phyloP scores from a whole-genome alignment of 106 monocot genomes.

The Dendrobium huoshanense region DNA sequence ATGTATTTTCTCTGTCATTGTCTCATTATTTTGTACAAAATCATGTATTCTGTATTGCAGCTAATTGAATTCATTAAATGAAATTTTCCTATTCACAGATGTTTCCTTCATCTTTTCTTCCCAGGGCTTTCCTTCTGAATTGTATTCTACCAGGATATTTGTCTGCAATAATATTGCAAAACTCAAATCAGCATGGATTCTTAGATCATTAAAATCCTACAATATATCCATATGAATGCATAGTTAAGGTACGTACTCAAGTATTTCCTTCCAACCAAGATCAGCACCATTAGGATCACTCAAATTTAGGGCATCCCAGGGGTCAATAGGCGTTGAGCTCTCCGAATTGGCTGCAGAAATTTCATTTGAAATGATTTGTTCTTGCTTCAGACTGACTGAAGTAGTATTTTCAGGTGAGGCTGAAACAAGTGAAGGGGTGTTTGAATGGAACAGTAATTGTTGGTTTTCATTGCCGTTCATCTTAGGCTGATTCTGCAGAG shows the following conservation, averaged over 20 bases:
- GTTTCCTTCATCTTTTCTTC: background rate
- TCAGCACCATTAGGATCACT: conserved; percentile 2
- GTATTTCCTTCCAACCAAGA: conserved; percentile 7
- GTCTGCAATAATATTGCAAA: background rate
- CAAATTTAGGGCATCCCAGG: background rate
- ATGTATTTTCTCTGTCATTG: background rate
- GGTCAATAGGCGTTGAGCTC: background rate
- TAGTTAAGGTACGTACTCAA: background rate
- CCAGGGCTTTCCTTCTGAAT: background rate
- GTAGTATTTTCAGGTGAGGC: conserved; percentile 4
- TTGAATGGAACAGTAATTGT: background rate
- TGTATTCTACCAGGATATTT: conserved; percentile 3
- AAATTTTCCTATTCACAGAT: conserved; percentile 1
- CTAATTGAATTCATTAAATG: background rate
- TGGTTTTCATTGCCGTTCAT: background rate
- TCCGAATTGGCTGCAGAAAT: background rate
- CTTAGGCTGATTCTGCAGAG: background rate
- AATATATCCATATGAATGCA: background rate
- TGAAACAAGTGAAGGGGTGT: background rate
- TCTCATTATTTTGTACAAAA: background rate
- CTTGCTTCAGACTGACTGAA: background rate
- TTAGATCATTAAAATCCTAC: background rate
- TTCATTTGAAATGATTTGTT: background rate
- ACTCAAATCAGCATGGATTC: background rate
- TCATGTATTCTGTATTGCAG: background rate